These are phyloP conservation scores for Fusarium vanettenii DNA, from an alignment of 2,329 filamentous ascomycete species.

Conservation along the genomic window DNA sequence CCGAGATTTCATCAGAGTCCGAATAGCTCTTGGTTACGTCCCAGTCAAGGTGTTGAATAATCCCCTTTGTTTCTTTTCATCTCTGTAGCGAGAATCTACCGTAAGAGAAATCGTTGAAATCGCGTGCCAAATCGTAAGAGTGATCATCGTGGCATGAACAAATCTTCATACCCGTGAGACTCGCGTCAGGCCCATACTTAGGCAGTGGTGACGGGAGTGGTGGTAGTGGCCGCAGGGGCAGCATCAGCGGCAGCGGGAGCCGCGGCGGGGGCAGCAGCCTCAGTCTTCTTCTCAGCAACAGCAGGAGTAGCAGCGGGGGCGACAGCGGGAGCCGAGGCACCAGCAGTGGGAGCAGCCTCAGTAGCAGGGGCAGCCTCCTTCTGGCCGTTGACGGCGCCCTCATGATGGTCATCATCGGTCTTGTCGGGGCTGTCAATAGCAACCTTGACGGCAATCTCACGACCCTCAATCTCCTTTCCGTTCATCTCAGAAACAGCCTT, in stretches of 20 bases:
- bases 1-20: conserved; percentile 43
- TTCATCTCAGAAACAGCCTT: conserved; percentile 99
- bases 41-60: conserved; percentile 42
- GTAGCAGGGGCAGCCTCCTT: conserved; percentile 47
- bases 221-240: conserved; percentile 44
- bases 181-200: conserved; percentile 44
- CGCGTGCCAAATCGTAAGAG: conserved; percentile 54
- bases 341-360: conserved; percentile 38
- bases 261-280: conserved; percentile 40
- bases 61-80: conserved; percentile 41
- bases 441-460: conserved; percentile 99
- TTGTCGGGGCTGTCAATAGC: conserved; percentile 99
- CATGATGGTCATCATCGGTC: conserved; percentile 80
- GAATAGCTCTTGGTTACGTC: conserved; percentile 43
- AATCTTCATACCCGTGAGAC: conserved; percentile 41
- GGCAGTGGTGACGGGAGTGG: conserved; percentile 45
- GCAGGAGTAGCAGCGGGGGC: conserved; percentile 4
- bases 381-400: conserved; percentile 59
- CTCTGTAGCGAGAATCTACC: conserved; percentile 50
- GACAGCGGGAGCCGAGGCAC: conserved; percentile 38
- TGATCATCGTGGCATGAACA: conserved; percentile 46
- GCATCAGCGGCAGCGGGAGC: conserved; percentile 29
- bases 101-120: conserved; percentile 55
- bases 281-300: conserved; percentile 32
- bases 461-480: conserved; percentile 98